A percentile compares a stretch with the other conserved stretches of the same genome.
These are phyloP conservation scores for Emergomyces africanus DNA, from an alignment of 2,329 filamentous ascomycete genomes.

Conservation along the genomic window DNA sequence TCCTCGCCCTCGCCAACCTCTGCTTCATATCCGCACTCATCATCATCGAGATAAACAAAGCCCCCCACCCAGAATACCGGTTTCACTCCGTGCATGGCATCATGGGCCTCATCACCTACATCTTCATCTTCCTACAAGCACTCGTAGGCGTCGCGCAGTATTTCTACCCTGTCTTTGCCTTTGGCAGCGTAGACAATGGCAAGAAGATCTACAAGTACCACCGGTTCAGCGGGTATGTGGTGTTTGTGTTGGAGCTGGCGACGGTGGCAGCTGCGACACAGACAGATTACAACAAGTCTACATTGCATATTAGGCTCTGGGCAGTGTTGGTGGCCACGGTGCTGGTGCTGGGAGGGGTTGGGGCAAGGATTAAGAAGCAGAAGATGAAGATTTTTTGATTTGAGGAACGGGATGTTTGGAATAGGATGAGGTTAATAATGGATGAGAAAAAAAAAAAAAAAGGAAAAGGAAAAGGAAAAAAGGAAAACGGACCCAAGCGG, in stretches of 20 bases:
- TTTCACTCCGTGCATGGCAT: constrained; percentile 73
- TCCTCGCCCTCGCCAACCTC: constrained; percentile 46
- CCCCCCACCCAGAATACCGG: constrained; percentile 42
- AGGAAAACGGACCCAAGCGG: neutral
- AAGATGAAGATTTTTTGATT: constrained; percentile 54
- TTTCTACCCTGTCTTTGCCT: constrained; percentile 53
- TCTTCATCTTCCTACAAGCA: constrained; percentile 59
- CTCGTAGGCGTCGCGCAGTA: constrained; percentile 73
- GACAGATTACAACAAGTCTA: constrained; percentile 59
- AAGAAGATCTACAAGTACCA: constrained; percentile 88
- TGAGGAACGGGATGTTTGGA: neutral
- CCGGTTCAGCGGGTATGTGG: constrained; percentile 59
- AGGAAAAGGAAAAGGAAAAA: too few species aligned
- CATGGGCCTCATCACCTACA: constrained; percentile 64
- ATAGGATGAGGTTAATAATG: too few species aligned
- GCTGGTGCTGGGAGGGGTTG: constrained; percentile 57
- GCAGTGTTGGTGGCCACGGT: constrained; percentile 52
- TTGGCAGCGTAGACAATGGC: constrained; percentile 66
- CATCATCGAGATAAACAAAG: constrained; percentile 60
- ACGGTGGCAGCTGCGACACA: constrained; percentile 64
- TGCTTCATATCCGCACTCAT: constrained; percentile 30
- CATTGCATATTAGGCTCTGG: constrained; percentile 65
- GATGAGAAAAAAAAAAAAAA: too few species aligned
- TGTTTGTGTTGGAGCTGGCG: constrained; percentile 56
- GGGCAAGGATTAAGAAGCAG: constrained; percentile 65